Base-by-base conservation (phyloP, 2,329 filamentous ascomycete species). In the Lecanicillium sp. region DNA sequence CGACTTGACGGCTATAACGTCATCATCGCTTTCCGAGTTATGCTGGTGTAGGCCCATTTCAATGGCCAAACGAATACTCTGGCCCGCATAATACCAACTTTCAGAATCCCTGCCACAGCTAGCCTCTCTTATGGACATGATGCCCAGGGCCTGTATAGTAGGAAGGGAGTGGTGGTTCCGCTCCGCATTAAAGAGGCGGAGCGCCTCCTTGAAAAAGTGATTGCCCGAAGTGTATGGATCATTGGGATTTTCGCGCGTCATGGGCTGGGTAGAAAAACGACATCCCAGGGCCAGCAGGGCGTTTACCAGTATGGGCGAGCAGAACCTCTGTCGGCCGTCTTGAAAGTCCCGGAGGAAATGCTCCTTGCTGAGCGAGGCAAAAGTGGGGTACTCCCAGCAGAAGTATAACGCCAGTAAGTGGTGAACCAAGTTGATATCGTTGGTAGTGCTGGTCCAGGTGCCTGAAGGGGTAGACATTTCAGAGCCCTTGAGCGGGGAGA, bases 381-480 rank as follows among this genome's bases (percentile, higher is more conserved):
- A 85, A 11, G 81, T 85, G 3, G 83, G 80, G 53, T 87, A 85
- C 47, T 83, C 76, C 74, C 82, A 86, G 62, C 79, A 83, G 47
- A 85, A 85, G 58, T 85, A 85, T 22, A 84, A 62, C 1, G 73
- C 68, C 37, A 85, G 59, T 9, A 85, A 64, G 48, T 80, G 78
- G 44, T 78, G 68, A 1, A 85, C 74, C 20, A 85, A 67, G 11
- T 55, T 59, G 11, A 63, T 50, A 46, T 85, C 78, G 3, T 56
- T 51, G 2, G 78, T 82, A 16, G 84, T 68, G 29, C 51, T 64
- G 2, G 80, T 83, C 81, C 80, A 85, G 0, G 64, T 65, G 4
- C 51, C 57, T 0, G 64, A 50, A 0, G 68, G 60, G 1, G 63
- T 54, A 44, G 64, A 64, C 49, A 64, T 57, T 28, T 68, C 64